A percentile compares a stretch with the other conserved stretches of the same genome.
Conservation (phyloP, 257 asterid genomes). For the Primulina eburnea region DNA sequence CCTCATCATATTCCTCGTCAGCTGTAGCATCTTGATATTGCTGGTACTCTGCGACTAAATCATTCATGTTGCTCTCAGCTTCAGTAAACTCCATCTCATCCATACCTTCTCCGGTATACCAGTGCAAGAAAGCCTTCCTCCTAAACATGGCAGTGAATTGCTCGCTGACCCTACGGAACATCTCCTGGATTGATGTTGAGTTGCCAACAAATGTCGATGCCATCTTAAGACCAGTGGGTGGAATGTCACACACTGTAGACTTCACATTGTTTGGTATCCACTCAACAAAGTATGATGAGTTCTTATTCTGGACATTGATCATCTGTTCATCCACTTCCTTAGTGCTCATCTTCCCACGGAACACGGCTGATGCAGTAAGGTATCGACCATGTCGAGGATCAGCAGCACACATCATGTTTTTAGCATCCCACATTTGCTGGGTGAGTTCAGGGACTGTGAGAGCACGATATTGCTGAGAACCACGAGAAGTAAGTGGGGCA, state of each 20-base stretch:
- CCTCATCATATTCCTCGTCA: conserved; percentile 47
- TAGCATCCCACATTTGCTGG: conserved; percentile 55
- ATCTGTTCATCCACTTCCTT: conserved; percentile 50
- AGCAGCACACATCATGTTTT: conserved; percentile 56
- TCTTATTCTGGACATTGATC: conserved; percentile 52
- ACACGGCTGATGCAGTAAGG: conserved; percentile 50
- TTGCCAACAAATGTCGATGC: conserved; percentile 47
- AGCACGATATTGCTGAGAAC: conserved; percentile 50
- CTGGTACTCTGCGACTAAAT: conserved; percentile 50
- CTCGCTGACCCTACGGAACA: conserved; percentile 49
- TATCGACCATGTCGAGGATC: conserved; percentile 50
- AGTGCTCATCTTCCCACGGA: conserved; percentile 56
- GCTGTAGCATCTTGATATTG: conserved; percentile 56
- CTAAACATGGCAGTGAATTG: conserved; percentile 53
- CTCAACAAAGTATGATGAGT: conserved; percentile 50
- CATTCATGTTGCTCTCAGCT: conserved; percentile 54
- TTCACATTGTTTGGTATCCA: conserved; percentile 52
- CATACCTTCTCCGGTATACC: conserved; percentile 55
- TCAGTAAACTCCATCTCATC: conserved; percentile 51
- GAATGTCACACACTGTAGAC: conserved; percentile 52
- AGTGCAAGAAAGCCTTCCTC: conserved; percentile 46
- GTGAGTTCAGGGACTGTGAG: conserved; percentile 52
- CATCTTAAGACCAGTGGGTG: conserved; percentile 49
- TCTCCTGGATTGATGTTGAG: conserved; percentile 53
- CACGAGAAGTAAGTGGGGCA: conserved; percentile 55